Conservation (phyloP, 108 stramenopile species). For the Fragilaria radians region DNA sequence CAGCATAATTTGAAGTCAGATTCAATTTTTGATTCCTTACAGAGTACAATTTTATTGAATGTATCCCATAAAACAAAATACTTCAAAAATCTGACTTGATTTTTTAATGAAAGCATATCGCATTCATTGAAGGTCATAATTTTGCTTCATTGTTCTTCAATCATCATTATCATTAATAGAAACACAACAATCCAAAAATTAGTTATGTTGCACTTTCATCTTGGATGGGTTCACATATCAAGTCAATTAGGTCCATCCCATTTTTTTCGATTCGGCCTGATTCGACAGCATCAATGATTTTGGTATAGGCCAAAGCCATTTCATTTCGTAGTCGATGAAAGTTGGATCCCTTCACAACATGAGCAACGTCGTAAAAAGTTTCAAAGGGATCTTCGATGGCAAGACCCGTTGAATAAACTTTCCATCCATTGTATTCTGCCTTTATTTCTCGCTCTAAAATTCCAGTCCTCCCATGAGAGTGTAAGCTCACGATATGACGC, state of each 20-base stretch:
- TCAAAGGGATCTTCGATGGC: conserved; percentile 99
- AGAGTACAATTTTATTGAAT: too few species aligned
- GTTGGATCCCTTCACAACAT: conserved; percentile 88
- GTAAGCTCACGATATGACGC: conserved; percentile 68
- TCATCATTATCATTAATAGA: too few species aligned
- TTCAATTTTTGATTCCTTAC: too few species aligned
- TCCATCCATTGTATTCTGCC: conserved; percentile 93
- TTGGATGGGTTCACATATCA: conserved; percentile 66
- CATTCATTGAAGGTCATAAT: too few species aligned
- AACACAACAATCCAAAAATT: too few species aligned
- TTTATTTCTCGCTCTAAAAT: conserved; percentile 79
- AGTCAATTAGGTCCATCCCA: conserved; percentile 68
- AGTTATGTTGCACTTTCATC: not conserved
- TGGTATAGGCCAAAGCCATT: conserved; percentile 82
- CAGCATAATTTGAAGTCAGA: too few species aligned
- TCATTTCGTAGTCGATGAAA: conserved; percentile 74
- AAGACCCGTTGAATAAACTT: conserved; percentile 70
- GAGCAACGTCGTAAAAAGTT: conserved; percentile 98
- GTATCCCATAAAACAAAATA: too few species aligned
- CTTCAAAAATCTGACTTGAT: too few species aligned
- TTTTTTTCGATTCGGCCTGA: conserved; percentile 8
- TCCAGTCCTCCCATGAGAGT: conserved; percentile 39
- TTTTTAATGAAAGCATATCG: too few species aligned
- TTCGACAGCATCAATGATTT: conserved; percentile 60
- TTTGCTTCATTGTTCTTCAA: too few species aligned